Conservation (phyloP, 495 filamentous ascomycete genomes). For the Clavariopsis aquatica region DNA sequence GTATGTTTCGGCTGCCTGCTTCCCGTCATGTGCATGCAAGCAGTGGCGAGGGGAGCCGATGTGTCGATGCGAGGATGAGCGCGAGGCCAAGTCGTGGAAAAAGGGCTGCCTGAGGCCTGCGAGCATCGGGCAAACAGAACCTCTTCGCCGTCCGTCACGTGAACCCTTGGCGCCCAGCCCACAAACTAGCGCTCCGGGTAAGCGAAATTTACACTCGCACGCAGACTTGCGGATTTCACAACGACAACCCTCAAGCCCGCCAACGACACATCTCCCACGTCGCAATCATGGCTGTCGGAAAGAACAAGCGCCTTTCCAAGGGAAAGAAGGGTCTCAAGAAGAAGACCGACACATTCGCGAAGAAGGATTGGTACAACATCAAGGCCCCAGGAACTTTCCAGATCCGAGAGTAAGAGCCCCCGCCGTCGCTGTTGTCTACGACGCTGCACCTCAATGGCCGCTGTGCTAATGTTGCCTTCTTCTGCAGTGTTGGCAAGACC, state of each 20-base stretch:
- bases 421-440: conserved; percentile 3
- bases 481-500: conserved; percentile 89
- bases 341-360: conserved; percentile 95
- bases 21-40: no score
- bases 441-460: conserved; percentile 9
- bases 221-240: conserved; percentile 23
- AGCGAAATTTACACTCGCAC: conserved; percentile 24
- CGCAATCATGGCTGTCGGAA: conserved; percentile 61
- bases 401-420: conserved; percentile 81
- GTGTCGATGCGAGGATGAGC: no score
- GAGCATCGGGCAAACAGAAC: not conserved
- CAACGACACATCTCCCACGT: conserved; percentile 24
- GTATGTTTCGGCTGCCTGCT: no score
- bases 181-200: conserved; percentile 15
- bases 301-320: conserved; percentile 99
- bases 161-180: conserved; percentile 1
- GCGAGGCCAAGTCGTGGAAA: not conserved
- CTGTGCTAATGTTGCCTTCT: conserved; percentile 34
- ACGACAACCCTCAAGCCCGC: conserved; percentile 34
- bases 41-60: no score
- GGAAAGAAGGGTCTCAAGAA: conserved; percentile 99
- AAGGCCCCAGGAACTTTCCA: conserved; percentile 98
- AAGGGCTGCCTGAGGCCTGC: not conserved
- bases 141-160: not conserved
- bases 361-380: conserved; percentile 93